Evolutionary conservation across 2,329 filamentous ascomycete genomes (phyloP).

Genomic region (Chrysoporthe deuterocubensis): DNA sequence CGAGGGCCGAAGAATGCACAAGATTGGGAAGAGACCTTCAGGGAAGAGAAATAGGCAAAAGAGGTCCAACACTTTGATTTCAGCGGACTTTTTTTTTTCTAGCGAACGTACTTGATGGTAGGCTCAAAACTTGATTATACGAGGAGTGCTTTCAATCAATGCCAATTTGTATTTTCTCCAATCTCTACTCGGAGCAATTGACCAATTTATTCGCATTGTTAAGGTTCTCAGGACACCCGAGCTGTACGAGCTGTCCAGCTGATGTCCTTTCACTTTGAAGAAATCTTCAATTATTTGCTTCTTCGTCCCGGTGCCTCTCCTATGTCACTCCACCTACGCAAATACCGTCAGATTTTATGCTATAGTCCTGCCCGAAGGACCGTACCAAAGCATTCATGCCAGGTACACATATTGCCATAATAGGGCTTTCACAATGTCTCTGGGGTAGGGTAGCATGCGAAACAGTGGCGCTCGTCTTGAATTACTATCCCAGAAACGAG

Average conservation of each 20-base stretch:
- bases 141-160: neutral
- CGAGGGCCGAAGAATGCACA: neutral
- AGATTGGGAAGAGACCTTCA: neutral
- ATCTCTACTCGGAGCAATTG: neutral
- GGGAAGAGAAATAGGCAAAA: too few relatives aligned
- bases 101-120: slow-evolving; percentile 2
- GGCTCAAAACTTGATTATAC: neutral
- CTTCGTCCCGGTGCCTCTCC: neutral
- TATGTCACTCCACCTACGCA: neutral
- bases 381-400: too few relatives aligned
- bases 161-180: neutral
- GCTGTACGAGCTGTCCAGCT: neutral
- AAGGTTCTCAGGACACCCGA: neutral
- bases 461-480: neutral
- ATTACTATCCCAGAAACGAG: slow-evolving; percentile 49
- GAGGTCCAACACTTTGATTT: neutral
- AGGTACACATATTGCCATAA: too few relatives aligned
- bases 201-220: neutral
- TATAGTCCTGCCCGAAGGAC: neutral
- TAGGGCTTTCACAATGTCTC: too few relatives aligned
- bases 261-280: neutral
- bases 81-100: neutral
- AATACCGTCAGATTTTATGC: slow-evolving; percentile 16
- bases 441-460: too few relatives aligned
- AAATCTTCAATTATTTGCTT: too few relatives aligned